Conservation (phyloP, 2,329 filamentous ascomycete genomes). For the Tolypocladium pustulatum region DNA sequence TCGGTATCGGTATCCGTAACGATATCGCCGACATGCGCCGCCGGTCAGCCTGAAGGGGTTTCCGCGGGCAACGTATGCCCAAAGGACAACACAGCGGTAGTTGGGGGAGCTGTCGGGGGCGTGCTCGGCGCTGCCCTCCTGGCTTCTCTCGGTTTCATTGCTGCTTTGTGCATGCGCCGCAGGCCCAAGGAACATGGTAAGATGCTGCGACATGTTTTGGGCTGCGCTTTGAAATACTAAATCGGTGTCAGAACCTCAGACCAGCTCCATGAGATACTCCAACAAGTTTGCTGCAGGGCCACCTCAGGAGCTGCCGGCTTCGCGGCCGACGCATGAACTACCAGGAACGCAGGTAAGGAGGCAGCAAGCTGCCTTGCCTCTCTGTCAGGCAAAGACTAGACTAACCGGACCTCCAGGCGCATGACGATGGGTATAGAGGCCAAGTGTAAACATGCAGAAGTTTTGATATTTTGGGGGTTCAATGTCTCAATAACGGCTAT, state of each 20-base stretch:
- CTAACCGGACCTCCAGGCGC: neutral
- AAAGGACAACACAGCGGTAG: constrained; percentile 9
- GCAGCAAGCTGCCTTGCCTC: neutral
- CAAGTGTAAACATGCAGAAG: neutral
- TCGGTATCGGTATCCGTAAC: neutral
- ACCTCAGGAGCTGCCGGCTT: neutral
- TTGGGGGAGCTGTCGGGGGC: constrained; percentile 11
- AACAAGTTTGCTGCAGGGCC: neutral
- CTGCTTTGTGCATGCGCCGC: constrained; percentile 4
- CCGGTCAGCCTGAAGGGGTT: neutral
- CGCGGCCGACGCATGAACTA: neutral
- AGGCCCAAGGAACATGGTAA: neutral
- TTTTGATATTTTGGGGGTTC: neutral
- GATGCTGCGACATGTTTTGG: neutral
- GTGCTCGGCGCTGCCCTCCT: constrained; percentile 11
- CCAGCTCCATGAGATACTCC: neutral
- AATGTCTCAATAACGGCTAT: no score
- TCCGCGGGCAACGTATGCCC: constrained; percentile 5
- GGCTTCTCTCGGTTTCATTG: constrained; percentile 9
- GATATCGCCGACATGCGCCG: neutral
- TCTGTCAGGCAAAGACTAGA: no score
- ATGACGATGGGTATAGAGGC: neutral
- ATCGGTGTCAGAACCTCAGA: neutral
- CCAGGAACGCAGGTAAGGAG: neutral
- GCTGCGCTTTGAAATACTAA: neutral